These are phyloP conservation scores for Xanthoceras sorbifolium DNA, from an alignment of 345 rosid genomes.

Conservation along the genomic window DNA sequence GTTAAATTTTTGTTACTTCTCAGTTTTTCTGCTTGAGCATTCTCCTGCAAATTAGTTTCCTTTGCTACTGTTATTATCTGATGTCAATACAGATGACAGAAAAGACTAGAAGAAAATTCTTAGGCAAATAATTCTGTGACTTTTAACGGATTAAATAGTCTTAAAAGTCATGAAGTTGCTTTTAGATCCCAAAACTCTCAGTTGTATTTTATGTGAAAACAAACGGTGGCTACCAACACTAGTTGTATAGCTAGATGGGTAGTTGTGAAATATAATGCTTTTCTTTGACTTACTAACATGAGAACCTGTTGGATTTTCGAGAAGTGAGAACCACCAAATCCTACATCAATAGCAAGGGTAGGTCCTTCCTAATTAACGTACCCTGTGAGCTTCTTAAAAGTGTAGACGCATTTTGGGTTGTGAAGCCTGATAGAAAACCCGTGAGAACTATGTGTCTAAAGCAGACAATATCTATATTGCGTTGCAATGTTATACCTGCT, in stretches of 20 bases:
- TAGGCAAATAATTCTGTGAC: background rate
- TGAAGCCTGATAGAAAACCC: background rate
- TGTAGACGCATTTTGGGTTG: background rate
- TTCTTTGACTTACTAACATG: background rate
- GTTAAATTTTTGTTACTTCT: conserved; percentile 28
- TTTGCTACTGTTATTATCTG: background rate
- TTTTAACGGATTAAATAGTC: background rate
- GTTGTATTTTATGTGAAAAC: background rate
- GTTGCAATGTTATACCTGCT: background rate
- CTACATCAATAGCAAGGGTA: background rate
- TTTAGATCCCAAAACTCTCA: background rate
- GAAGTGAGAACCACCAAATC: background rate
- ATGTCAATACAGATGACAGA: background rate
- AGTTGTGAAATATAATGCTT: background rate
- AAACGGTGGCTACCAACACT: background rate
- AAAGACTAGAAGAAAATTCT: background rate
- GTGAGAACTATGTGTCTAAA: background rate
- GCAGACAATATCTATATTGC: background rate
- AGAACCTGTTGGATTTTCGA: background rate
- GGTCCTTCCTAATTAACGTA: background rate
- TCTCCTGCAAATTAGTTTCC: background rate
- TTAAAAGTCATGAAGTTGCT: background rate
- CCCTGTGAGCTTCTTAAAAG: background rate
- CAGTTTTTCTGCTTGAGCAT: background rate
- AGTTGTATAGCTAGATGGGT: background rate